These are phyloP conservation scores for Parmelia sp. DNA, from an alignment of 495 filamentous ascomycete genomes.

Conservation along the genomic window DNA sequence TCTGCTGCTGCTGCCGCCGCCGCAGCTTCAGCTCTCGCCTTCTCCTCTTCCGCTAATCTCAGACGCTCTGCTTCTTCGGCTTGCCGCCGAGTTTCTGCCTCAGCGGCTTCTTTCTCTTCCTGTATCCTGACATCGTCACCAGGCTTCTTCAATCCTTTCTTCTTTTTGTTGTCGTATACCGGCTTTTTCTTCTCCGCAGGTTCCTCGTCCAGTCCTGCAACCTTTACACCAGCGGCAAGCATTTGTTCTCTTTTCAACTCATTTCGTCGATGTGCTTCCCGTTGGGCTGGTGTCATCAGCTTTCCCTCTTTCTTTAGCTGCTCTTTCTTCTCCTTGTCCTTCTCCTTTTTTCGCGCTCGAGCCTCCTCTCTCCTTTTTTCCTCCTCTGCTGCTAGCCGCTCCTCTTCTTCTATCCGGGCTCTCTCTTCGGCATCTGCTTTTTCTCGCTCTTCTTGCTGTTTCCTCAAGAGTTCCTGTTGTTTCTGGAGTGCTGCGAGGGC, in stretches of 20 bases:
- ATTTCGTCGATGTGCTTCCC: slow-evolving; percentile 73
- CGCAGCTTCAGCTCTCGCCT: slow-evolving; percentile 53
- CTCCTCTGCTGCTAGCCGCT: slow-evolving; percentile 65
- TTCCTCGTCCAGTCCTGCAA: slow-evolving; percentile 61
- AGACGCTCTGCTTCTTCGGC: slow-evolving; percentile 66
- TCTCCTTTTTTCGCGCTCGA: slow-evolving; percentile 80
- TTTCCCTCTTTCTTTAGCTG: slow-evolving; percentile 94
- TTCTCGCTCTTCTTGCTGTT: slow-evolving; percentile 70
- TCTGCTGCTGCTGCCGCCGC: slow-evolving; percentile 37
- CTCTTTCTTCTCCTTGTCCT: slow-evolving; percentile 91
- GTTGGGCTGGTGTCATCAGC: slow-evolving; percentile 89
- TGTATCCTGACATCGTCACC: slow-evolving; percentile 54
- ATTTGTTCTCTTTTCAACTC: slow-evolving; percentile 90
- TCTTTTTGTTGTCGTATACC: slow-evolving; percentile 66
- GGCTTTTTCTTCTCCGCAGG: slow-evolving; percentile 62
- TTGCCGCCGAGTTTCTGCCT: slow-evolving; percentile 55
- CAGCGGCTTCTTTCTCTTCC: slow-evolving; percentile 54
- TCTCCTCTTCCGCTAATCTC: slow-evolving; percentile 57
- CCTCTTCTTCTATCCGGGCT: slow-evolving; percentile 62
- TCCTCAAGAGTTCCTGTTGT: slow-evolving; percentile 78
- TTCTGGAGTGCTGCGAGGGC: slow-evolving; percentile 78
- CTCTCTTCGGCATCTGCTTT: slow-evolving; percentile 65
- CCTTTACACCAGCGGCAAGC: slow-evolving; percentile 77
- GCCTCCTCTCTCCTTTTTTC: slow-evolving; percentile 65
- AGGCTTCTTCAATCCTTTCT: slow-evolving; percentile 65